Percentiles rank a stretch among this genome's conserved stretches.
phyloP scores from a whole-genome alignment of 306 rosid genomes.

The Carpinus viminea region DNA sequence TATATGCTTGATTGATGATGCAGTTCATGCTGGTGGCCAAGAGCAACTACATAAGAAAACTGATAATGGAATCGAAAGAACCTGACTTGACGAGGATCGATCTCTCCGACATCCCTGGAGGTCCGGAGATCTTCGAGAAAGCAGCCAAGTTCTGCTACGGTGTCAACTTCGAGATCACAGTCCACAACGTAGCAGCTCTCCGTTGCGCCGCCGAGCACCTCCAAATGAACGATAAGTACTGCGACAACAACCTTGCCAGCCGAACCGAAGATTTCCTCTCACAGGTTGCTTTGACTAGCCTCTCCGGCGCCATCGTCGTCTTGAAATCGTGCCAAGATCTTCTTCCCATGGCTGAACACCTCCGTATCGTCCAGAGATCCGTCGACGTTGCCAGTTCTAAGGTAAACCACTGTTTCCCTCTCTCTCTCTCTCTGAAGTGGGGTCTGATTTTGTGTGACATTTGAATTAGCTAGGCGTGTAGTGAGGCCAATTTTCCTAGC shows the following conservation, averaged over 20 bases:
- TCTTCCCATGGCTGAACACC: slow-evolving; percentile 52
- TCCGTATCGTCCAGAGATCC: slow-evolving; percentile 53
- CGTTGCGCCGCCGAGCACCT: slow-evolving; percentile 83
- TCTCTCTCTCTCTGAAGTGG: neutral
- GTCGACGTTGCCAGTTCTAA: slow-evolving; percentile 50
- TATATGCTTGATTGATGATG: neutral
- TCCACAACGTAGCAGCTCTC: slow-evolving; percentile 70
- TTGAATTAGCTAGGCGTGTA: slow-evolving; percentile 36
- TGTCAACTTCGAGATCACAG: slow-evolving; percentile 84
- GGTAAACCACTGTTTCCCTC: slow-evolving; percentile 12
- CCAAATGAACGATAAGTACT: slow-evolving; percentile 73
- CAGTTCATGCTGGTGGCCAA: slow-evolving; percentile 91
- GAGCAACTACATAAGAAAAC: slow-evolving; percentile 76
- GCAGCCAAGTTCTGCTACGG: slow-evolving; percentile 93
- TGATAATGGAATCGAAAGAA: slow-evolving; percentile 61
- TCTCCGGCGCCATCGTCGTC: slow-evolving; percentile 58
- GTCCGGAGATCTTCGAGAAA: slow-evolving; percentile 78
- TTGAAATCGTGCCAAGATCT: slow-evolving; percentile 64
- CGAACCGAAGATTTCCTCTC: slow-evolving; percentile 76
- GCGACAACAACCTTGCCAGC: slow-evolving; percentile 60
- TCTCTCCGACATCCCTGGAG: slow-evolving; percentile 78
- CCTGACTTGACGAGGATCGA: slow-evolving; percentile 62
- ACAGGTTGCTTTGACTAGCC: slow-evolving; percentile 63
- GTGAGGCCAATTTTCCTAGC: slow-evolving; percentile 71
- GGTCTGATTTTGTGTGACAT: neutral